Conservation (phyloP, 2,329 filamentous ascomycete species). For the Cercospora sp. region DNA sequence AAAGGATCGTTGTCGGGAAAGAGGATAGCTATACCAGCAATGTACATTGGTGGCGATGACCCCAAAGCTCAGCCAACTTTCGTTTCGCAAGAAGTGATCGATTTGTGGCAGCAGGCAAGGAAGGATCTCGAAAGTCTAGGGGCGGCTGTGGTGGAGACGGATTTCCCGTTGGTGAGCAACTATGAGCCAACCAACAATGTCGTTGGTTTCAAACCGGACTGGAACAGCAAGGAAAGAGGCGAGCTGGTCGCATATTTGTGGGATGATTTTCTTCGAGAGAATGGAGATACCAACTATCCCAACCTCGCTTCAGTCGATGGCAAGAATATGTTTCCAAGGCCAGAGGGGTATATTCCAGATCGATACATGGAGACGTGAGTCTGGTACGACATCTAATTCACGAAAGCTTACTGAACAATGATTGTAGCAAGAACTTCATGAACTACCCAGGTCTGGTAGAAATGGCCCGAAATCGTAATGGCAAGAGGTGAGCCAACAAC, state of each 20-base stretch:
- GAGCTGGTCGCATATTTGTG: conserved; percentile 54
- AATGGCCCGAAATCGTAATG: conserved; percentile 30
- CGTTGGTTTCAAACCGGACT: conserved; percentile 45
- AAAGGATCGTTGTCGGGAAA: conserved; percentile 44
- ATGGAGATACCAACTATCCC: conserved; percentile 44
- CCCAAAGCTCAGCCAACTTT: conserved; percentile 38
- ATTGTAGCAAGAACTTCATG: conserved; percentile 41
- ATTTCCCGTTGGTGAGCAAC: conserved; percentile 50
- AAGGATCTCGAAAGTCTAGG: conserved; percentile 44
- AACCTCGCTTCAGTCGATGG: conserved; percentile 46
- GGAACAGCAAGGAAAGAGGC: conserved; percentile 51
- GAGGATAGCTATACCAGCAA: conserved; percentile 52
- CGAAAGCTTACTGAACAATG: neutral
- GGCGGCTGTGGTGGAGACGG: conserved; percentile 46
- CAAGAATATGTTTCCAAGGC: conserved; percentile 42
- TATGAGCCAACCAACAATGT: conserved; percentile 50
- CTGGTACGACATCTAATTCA: no score
- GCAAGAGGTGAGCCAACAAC: conserved; percentile 20
- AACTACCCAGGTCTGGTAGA: conserved; percentile 41
- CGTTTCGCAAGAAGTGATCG: conserved; percentile 43
- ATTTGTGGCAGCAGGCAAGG: conserved; percentile 40
- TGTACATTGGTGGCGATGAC: conserved; percentile 51
- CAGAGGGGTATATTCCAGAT: conserved; percentile 41
- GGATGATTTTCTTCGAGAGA: conserved; percentile 53
- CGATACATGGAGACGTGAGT: conserved; percentile 38